Evolutionary conservation across 768 basidiomycete genomes (phyloP).

Genomic region (Mycena chlorophos): DNA sequence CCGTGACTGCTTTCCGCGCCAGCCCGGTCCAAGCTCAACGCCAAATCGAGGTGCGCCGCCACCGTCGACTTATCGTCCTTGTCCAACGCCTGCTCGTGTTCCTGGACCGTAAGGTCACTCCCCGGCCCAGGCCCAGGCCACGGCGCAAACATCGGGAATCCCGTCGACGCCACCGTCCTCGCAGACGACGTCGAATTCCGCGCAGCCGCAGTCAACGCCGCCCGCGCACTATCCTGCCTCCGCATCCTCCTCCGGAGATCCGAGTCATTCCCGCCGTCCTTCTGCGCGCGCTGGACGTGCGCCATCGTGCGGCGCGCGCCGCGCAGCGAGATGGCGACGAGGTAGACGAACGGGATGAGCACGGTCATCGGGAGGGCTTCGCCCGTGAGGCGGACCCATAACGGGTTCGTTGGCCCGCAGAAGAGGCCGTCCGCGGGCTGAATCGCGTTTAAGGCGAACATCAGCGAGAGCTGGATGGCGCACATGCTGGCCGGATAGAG

Average conservation of each 20-base stretch:
- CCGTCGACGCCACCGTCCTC: slow-evolving; percentile 33
- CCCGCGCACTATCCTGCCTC: background rate
- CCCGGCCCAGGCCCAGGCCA: slow-evolving; percentile 21
- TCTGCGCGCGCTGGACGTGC: slow-evolving; percentile 38
- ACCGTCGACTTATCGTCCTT: too few relatives aligned
- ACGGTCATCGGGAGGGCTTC: slow-evolving; percentile 57
- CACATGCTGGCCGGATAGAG: slow-evolving; percentile 50
- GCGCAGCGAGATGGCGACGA: slow-evolving; percentile 45
- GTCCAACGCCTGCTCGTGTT: background rate
- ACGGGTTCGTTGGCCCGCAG: slow-evolving; percentile 59
- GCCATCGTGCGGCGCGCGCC: slow-evolving; percentile 37
- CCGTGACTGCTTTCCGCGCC: too few relatives aligned
- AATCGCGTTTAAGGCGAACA: slow-evolving; percentile 46
- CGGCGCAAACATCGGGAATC: slow-evolving; percentile 35
- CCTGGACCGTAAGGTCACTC: slow-evolving; percentile 8
- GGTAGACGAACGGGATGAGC: slow-evolving; percentile 50
- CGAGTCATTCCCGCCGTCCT: slow-evolving; percentile 28
- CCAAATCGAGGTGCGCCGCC: too few relatives aligned
- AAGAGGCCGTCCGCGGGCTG: slow-evolving; percentile 51
- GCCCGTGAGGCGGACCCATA: slow-evolving; percentile 65
- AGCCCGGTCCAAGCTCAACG: too few relatives aligned
- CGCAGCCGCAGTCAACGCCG: background rate
- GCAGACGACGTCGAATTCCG: too few relatives aligned
- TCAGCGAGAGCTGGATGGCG: slow-evolving; percentile 41
- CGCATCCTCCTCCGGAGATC: slow-evolving; percentile 14